Conservation (phyloP, 768 basidiomycete genomes). For the Tricholoma hemisulphureum region DNA sequence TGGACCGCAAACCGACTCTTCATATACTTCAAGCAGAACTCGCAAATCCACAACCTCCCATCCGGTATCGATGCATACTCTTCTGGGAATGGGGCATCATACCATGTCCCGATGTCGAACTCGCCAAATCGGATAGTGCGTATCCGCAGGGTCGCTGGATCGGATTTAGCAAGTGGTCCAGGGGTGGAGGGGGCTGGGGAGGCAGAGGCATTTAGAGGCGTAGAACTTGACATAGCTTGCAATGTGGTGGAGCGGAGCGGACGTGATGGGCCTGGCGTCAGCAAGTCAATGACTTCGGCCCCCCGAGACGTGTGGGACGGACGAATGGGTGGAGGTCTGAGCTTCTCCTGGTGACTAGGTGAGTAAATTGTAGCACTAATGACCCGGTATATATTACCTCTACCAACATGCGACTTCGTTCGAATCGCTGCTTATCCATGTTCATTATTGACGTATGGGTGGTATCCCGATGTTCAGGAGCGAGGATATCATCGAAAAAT, state of each 20-base stretch:
- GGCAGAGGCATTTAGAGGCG: conserved; percentile 40
- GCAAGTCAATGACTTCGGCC: conserved; percentile 24
- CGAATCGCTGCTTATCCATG: conserved; percentile 69
- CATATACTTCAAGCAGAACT: conserved; percentile 98
- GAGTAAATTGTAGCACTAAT: conserved; percentile 8
- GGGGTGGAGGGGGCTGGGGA: conserved; percentile 41
- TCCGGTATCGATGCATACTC: conserved; percentile 93
- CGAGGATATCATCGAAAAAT: conserved; percentile 84
- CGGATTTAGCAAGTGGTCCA: conserved; percentile 28
- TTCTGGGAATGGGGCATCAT: conserved; percentile 97
- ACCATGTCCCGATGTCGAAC: conserved; percentile 97
- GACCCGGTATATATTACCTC: conserved; percentile 55
- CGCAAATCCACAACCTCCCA: conserved; percentile 93
- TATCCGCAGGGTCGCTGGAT: conserved; percentile 60
- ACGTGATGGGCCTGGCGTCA: conserved; percentile 51
- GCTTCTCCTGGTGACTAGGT: conserved; percentile 41
- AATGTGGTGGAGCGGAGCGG: conserved; percentile 60
- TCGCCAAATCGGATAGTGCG: conserved; percentile 86
- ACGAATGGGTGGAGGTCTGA: conserved; percentile 42
- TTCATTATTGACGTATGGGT: conserved; percentile 60
- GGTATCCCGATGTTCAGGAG: conserved; percentile 66
- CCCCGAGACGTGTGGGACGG: conserved; percentile 27
- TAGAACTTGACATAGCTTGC: conserved; percentile 34
- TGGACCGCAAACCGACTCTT: conserved; percentile 85
- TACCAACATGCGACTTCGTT: conserved; percentile 64